Base-by-base conservation (phyloP, 176 grass and related monocot genomes). In the Ensete ventricosum region DNA sequence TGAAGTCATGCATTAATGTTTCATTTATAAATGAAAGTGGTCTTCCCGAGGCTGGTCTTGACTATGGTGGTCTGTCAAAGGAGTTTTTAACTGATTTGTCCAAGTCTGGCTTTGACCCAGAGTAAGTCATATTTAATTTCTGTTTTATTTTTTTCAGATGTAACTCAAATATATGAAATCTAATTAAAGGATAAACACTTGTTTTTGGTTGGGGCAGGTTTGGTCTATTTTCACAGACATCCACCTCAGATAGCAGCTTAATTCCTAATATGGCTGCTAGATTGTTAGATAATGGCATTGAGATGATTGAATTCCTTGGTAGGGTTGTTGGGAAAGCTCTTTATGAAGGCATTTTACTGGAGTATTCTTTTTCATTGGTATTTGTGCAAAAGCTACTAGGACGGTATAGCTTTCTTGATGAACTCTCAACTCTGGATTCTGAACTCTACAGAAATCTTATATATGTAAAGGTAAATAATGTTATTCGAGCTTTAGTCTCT, bases 291-390 rank as follows among this genome's bases (percentile, higher is more conserved):
- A 93, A 98, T 2, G 78, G 94, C 78, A 88, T 93, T 63, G 94
- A 98, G 85, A 93, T 93, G 94, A 86, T 98, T 74, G 94, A 93
- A 79, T 93, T 93, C 88, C 88, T 93, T 82, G 90, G 90, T 27
- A 88, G 85, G 87, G 84, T 93, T 85, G 88, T 93, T n/a, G 90
- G 90, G 21, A 98, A 98, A 87, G 94, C 90, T 77, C 86, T 98
- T 63, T 98, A 93, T 73, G 94, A 98, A 79, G 94, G 94, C 55
- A 98, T 98, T 80, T 89, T 98, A 48, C 85, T 98, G 75, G 94
- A 98, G 64, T 93, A 93, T 81, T 91, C 83, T 55, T 98, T 98
- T 88, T 98, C 94, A 84, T 77, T 84, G n/a, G 90, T 93, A 54
- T 98, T 98, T 87, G 90, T 98, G 73, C 94, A 93, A 73, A 98